Conservation (phyloP, 148 eudicot species). For the Beta vulgaris region DNA sequence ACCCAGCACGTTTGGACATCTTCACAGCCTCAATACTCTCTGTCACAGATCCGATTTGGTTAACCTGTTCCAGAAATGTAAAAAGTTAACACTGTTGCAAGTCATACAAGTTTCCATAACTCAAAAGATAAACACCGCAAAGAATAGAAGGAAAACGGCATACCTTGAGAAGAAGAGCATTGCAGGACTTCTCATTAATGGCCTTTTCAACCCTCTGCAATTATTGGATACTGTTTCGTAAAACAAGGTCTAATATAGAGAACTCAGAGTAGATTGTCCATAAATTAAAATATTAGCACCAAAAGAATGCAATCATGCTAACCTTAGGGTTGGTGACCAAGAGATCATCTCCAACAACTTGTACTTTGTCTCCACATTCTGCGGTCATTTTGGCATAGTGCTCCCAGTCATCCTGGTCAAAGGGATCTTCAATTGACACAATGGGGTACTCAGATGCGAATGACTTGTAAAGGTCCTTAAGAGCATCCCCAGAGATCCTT, state of each 20-base stretch:
- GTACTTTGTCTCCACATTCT: slow-evolving; percentile 74
- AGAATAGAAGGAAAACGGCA: neutral
- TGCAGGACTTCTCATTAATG: slow-evolving; percentile 73
- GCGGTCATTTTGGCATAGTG: slow-evolving; percentile 73
- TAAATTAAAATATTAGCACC: neutral
- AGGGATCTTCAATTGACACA: slow-evolving; percentile 94
- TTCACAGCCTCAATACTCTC: slow-evolving; percentile 96
- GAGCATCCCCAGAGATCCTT: slow-evolving; percentile 80
- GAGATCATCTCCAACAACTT: slow-evolving; percentile 97
- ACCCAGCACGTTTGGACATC: slow-evolving; percentile 94
- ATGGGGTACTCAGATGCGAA: slow-evolving; percentile 81
- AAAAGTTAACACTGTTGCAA: too few species aligned
- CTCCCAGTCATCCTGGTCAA: slow-evolving; percentile 99
- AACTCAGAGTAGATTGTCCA: neutral
- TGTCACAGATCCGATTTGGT: slow-evolving; percentile 96
- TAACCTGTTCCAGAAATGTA: slow-evolving; percentile 50
- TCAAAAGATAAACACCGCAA: neutral
- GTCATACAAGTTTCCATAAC: neutral
- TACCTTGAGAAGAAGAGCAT: slow-evolving; percentile 98
- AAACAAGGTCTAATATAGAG: neutral
- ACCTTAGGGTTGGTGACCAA: slow-evolving; percentile 99
- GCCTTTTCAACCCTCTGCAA: slow-evolving; percentile 92
- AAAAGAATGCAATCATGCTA: slow-evolving; percentile 8
- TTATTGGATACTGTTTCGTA: slow-evolving; percentile 1
- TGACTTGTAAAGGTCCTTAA: slow-evolving; percentile 93